phyloP scores from a whole-genome alignment of 1,284 basidiomycete genomes.

The Bondarzewia mesenterica region DNA sequence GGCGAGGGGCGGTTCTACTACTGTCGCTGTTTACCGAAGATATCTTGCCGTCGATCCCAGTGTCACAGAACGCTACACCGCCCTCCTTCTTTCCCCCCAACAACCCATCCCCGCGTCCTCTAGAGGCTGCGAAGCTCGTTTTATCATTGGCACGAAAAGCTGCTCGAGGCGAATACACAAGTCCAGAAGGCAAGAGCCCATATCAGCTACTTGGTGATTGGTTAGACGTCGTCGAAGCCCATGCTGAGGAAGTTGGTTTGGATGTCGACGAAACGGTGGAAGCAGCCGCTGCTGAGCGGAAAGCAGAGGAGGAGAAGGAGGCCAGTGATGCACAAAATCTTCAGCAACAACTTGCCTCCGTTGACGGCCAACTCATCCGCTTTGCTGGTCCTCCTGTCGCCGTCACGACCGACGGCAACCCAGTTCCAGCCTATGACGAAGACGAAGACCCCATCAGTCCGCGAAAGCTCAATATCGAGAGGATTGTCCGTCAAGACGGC shows the following conservation, averaged over 20 bases:
- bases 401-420: constrained; percentile 41
- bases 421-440: constrained; percentile 53
- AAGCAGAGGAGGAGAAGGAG: constrained; percentile 19
- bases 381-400: constrained; percentile 65
- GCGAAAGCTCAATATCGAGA: constrained; percentile 81
- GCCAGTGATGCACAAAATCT: constrained; percentile 18
- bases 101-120: constrained; percentile 66
- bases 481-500: constrained; percentile 81
- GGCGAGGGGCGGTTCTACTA: constrained; percentile 74
- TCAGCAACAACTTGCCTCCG: constrained; percentile 29
- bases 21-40: constrained; percentile 83
- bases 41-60: constrained; percentile 84
- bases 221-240: constrained; percentile 87
- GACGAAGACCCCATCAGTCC: constrained; percentile 76
- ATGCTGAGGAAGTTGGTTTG: constrained; percentile 89
- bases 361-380: constrained; percentile 61
- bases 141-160: constrained; percentile 81
- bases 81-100: constrained; percentile 64
- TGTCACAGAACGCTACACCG: constrained; percentile 80
- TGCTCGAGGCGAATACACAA: constrained; percentile 74
- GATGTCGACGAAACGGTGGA: constrained; percentile 69
- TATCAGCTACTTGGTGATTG: constrained; percentile 93
- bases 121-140: constrained; percentile 91
- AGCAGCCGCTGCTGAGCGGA: constrained; percentile 25
- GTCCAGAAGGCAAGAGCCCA: constrained; percentile 91